These are phyloP conservation scores for Alternaria burnsii DNA, from an alignment of 2,329 filamentous ascomycete species.

Conservation along the genomic window DNA sequence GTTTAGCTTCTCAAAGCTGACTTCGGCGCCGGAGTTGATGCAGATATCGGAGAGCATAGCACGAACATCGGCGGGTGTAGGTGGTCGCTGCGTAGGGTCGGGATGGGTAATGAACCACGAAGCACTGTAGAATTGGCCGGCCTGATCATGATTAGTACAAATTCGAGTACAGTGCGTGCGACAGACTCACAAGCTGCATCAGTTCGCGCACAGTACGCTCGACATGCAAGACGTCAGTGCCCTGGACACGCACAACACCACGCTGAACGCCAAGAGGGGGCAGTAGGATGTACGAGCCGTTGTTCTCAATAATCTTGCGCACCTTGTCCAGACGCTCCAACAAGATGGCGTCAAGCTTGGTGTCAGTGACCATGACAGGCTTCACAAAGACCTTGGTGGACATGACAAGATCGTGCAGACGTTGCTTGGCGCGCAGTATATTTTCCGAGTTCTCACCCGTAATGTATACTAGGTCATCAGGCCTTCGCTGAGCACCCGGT, in stretches of 20 bases:
- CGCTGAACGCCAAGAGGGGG: conserved; percentile 86
- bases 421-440: conserved; percentile 88
- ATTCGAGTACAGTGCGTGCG: background rate
- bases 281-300: conserved; percentile 93
- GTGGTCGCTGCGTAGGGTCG: conserved; percentile 70
- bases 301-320: conserved; percentile 95
- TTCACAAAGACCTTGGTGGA: conserved; percentile 82
- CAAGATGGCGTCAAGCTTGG: conserved; percentile 94
- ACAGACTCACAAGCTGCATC: conserved; percentile 80
- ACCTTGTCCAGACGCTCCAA: conserved; percentile 94
- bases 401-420: conserved; percentile 84
- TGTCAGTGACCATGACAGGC: conserved; percentile 85
- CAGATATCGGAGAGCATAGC: conserved; percentile 96
- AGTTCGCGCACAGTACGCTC: conserved; percentile 95
- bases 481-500: conserved; percentile 79
- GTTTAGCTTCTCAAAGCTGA: conserved; percentile 91
- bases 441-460: conserved; percentile 86
- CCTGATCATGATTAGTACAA: conserved; percentile 59
- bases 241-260: conserved; percentile 87
- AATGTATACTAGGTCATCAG: conserved; percentile 91
- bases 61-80: conserved; percentile 74
- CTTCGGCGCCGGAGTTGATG: conserved; percentile 92
- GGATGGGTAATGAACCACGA: conserved; percentile 92
- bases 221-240: conserved; percentile 89
- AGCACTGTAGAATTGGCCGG: conserved; percentile 96